Base-by-base conservation (phyloP, 129 eudicot genomes). In the Flaveria bidentis region DNA sequence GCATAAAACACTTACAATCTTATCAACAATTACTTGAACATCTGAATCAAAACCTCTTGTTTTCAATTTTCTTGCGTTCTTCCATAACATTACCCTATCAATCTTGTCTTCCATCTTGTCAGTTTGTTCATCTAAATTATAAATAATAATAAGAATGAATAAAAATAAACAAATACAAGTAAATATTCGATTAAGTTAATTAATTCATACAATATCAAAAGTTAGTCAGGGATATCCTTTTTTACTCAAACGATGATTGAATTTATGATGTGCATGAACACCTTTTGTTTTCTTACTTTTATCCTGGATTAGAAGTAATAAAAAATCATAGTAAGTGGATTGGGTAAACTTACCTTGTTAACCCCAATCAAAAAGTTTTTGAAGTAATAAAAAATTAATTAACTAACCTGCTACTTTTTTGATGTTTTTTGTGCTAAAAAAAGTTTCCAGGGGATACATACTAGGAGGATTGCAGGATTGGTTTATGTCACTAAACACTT, bases 171-270 rank as follows among this genome's bases (percentile, higher is more conserved):
- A 26, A 14, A 17, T 6, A 67, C 42, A 67, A 68, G 36, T 4
- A 17, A 68, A 2, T 18, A 18, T 22, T 68, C 20, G 10, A n/a
- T 45, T 68, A 20, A 17, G 11, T 68, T 17, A 68, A 23, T 68
- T 17, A 68, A 45, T 17, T 45, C 73, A 46, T 68, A 68, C 57
- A 16, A 68, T 20, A 39, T 68, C 42, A 45, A 12, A 0, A 10
- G 16, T 45, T 14, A 68, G 73, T 20, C 57, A 12, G 33, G 57
- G 14, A 68, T 44, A 44, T 44, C 73, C 73, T 28, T 68, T 68
- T 45, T 57, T 68, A 9, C 73, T 68, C 49, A 68, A 42, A 42
- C 10, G 46, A 42, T 42, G 46, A 42, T 42, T 42, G 46, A 4
- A 42, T 42, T 42, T 42, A 22, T 68, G 10, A 67, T 39, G 13